These are phyloP conservation scores for Saccharomycopsis phalli DNA, from an alignment of 1,139 yeast species.

Conservation along the genomic window DNA sequence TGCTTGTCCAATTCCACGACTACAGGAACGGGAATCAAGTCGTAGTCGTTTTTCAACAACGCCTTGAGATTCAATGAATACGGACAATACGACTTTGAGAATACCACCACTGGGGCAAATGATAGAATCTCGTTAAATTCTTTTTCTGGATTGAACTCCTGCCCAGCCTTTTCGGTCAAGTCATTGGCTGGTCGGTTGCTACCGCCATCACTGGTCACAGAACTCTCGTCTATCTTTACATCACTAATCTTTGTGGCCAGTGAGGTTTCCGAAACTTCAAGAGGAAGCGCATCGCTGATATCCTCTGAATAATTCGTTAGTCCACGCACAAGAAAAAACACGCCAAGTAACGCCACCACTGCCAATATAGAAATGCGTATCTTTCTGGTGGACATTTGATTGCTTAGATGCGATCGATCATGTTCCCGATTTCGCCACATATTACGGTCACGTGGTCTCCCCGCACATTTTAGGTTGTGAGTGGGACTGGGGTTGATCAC, in stretches of 20 bases:
- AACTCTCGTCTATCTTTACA: constrained; percentile 5
- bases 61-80: constrained; percentile 64
- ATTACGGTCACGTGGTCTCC: too few relatives aligned
- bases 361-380: too few relatives aligned
- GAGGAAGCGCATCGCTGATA: too few relatives aligned
- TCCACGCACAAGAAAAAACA: too few relatives aligned
- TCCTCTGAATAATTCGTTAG: too few relatives aligned
- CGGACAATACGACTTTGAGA: constrained; percentile 69
- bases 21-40: constrained; percentile 60
- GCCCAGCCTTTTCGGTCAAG: constrained; percentile 26
- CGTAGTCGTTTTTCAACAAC: constrained; percentile 53
- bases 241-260: neutral
- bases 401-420: too few relatives aligned
- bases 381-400: too few relatives aligned
- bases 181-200: constrained; percentile 20
- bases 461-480: too few relatives aligned
- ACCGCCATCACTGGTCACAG: constrained; percentile 1
- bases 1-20: constrained; percentile 81
- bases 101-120: constrained; percentile 61
- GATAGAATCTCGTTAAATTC: constrained; percentile 52
- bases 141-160: constrained; percentile 47
- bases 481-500: too few relatives aligned
- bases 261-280: too few relatives aligned
- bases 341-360: too few relatives aligned
- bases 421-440: too few relatives aligned